These are phyloP conservation scores for Toxicodendron radicans DNA, from an alignment of 345 rosid genomes.

Conservation along the genomic window DNA sequence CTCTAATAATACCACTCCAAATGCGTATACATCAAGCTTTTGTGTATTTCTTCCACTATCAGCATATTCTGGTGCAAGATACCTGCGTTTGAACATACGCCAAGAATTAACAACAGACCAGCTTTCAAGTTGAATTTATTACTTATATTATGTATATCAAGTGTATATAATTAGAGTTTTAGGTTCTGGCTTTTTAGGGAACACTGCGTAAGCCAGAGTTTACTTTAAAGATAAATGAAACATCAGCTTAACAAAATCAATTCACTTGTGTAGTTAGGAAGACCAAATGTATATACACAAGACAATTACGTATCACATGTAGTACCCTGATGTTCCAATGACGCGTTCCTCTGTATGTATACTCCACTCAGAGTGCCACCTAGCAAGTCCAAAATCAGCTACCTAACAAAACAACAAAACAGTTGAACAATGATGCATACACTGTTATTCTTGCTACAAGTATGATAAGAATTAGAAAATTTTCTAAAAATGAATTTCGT, in stretches of 20 bases:
- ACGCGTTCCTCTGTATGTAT: constrained; percentile 35
- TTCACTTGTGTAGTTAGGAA: too few species aligned
- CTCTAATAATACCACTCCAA: constrained; percentile 66
- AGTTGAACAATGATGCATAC: background rate
- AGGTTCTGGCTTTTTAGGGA: background rate
- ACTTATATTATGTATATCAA: background rate
- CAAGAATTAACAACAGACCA: background rate
- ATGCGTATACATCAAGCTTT: constrained; percentile 64
- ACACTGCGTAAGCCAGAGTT: background rate
- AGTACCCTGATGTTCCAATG: constrained; percentile 61
- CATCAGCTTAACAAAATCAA: background rate
- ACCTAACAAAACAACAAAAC: constrained; percentile 35
- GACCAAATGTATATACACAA: background rate
- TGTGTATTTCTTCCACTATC: constrained; percentile 49
- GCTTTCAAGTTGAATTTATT: background rate
- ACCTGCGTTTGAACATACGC: constrained; percentile 37
- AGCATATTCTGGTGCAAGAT: constrained; percentile 62
- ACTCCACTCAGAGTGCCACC: constrained; percentile 58
- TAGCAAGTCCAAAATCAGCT: constrained; percentile 76
- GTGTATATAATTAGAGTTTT: background rate
- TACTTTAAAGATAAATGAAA: background rate
- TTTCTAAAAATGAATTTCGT: too few species aligned
- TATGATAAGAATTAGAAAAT: background rate
- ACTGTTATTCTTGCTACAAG: background rate
- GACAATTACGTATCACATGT: background rate